Base-by-base conservation (phyloP, 345 rosid species). In the Gynandropsis gynandra region DNA sequence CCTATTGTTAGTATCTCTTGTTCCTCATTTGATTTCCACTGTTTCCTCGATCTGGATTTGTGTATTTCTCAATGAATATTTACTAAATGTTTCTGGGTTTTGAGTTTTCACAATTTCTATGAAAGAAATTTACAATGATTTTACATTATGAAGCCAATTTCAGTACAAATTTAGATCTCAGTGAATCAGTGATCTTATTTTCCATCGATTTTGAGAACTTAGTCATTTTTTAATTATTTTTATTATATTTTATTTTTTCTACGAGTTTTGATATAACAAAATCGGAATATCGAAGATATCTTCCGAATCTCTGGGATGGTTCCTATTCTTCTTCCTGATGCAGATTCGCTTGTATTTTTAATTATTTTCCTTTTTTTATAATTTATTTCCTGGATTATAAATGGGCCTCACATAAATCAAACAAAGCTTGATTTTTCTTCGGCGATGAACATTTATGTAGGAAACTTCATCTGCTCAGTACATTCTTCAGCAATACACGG, bases 391-490 rank as follows among this genome's bases (percentile, higher is more conserved):
- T n/a, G n/a, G n/a, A n/a, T n/a, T n/a, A n/a, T n/a, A n/a, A n/a
- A n/a, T n/a, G n/a, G n/a, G n/a, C n/a, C n/a, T n/a, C n/a, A n/a
- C n/a, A n/a, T n/a, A n/a, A n/a, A n/a, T n/a, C n/a, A n/a, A n/a
- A n/a, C n/a, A n/a, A n/a, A n/a, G n/a, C n/a, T n/a, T n/a, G n/a
- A 47, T 14, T 10, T 21, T 15, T 42, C 15, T 54, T 20, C 15
- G 17, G 51, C 18, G 13, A 19, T 11, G 1, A 9, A 1, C 18
- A 7, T 56, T 60, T 17, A 12, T 65, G 58, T 55, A 87, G 96
- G 94, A 87, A 64, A 76, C 89, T 59, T 87, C 94, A 13, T 81
- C 96, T 21, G 96, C 89, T 32, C 96, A 83, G 71, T 87, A 87
- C 63, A 87, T 87, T 35, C 68, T 83, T 67, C 96, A 87, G 71